phyloP scores from a whole-genome alignment of 495 filamentous ascomycete genomes.

The Hypoxylon trugodes region DNA sequence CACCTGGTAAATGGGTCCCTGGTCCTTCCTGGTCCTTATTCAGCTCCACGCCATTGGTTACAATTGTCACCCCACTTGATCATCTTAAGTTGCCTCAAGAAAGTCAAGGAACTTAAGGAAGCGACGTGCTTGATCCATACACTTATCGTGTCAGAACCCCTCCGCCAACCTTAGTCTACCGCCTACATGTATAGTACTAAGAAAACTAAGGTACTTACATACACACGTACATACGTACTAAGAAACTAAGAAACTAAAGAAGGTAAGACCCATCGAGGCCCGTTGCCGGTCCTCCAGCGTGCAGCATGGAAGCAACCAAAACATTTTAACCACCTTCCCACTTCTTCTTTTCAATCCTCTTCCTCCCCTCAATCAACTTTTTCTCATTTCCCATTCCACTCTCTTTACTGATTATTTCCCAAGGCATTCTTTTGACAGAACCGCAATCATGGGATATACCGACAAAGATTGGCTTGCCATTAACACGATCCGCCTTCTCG shows the following conservation, averaged over 20 bases:
- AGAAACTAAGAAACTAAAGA: too few relatives aligned
- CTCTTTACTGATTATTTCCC: conserved; percentile 34
- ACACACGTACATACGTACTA: too few relatives aligned
- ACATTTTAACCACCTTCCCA: conserved; percentile 28
- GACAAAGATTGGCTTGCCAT: conserved; percentile 88
- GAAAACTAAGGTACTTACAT: too few relatives aligned
- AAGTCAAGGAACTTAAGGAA: too few relatives aligned
- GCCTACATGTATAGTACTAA: conserved; percentile 6
- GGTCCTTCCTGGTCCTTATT: background rate
- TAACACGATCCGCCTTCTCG: conserved; percentile 96
- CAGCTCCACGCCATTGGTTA: conserved; percentile 6
- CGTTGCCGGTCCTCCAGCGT: conserved; percentile 34
- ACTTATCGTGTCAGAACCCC: conserved; percentile 24
- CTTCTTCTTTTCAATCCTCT: conserved; percentile 40
- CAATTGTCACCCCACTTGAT: conserved; percentile 23
- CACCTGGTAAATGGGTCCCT: background rate
- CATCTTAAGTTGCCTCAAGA: conserved; percentile 15
- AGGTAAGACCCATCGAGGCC: conserved; percentile 20
- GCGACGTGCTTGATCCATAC: conserved; percentile 18
- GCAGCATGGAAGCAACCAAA: too few relatives aligned
- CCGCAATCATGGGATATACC: conserved; percentile 84
- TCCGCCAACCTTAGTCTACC: conserved; percentile 4
- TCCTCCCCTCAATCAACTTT: conserved; percentile 41
- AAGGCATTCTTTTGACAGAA: conserved; percentile 32
- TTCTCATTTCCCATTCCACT: conserved; percentile 39